Conservation (phyloP, 2,329 filamentous ascomycete genomes). For the Cladosporium velox region DNA sequence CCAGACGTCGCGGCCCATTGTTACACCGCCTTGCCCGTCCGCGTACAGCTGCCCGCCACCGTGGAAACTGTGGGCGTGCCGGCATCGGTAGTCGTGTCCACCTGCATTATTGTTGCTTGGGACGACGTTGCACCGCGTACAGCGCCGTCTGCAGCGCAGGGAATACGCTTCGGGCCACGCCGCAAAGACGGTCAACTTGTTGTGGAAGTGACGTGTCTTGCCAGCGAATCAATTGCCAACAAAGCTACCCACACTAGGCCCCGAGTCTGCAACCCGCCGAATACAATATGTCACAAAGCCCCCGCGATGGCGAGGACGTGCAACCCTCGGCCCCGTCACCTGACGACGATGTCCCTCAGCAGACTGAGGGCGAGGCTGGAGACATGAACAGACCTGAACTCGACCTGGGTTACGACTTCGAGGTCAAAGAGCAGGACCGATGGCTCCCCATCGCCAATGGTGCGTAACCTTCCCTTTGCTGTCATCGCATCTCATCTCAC, state of each 20-base stretch:
- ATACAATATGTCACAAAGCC: slow-evolving; percentile 92
- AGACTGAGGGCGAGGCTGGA: slow-evolving; percentile 24
- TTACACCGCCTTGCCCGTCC: slow-evolving; percentile 17
- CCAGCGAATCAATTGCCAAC: slow-evolving; percentile 33
- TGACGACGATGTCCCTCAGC: slow-evolving; percentile 82
- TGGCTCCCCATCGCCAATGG: slow-evolving; percentile 99
- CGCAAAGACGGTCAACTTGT: slow-evolving; percentile 23
- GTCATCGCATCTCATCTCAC: slow-evolving; percentile 23
- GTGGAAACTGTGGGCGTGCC: background rate
- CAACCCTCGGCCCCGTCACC: slow-evolving; percentile 70
- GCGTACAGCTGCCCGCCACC: slow-evolving; percentile 19
- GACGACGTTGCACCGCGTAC: slow-evolving; percentile 15
- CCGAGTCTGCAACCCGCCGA: slow-evolving; percentile 25
- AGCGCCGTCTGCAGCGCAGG: slow-evolving; percentile 20
- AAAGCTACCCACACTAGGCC: slow-evolving; percentile 25
- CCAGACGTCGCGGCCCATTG: slow-evolving; percentile 14
- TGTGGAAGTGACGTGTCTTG: slow-evolving; percentile 33
- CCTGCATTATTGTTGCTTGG: slow-evolving; percentile 17
- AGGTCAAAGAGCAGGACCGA: slow-evolving; percentile 99
- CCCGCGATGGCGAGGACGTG: slow-evolving; percentile 83
- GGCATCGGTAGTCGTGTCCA: slow-evolving; percentile 12
- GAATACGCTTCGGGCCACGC: slow-evolving; percentile 21
- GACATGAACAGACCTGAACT: slow-evolving; percentile 34
- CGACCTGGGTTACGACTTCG: slow-evolving; percentile 80
- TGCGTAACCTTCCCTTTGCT: slow-evolving; percentile 59